Evolutionary conservation across 2,329 filamentous ascomycete species (phyloP).

Genomic region (Leptodontidium sp.): DNA sequence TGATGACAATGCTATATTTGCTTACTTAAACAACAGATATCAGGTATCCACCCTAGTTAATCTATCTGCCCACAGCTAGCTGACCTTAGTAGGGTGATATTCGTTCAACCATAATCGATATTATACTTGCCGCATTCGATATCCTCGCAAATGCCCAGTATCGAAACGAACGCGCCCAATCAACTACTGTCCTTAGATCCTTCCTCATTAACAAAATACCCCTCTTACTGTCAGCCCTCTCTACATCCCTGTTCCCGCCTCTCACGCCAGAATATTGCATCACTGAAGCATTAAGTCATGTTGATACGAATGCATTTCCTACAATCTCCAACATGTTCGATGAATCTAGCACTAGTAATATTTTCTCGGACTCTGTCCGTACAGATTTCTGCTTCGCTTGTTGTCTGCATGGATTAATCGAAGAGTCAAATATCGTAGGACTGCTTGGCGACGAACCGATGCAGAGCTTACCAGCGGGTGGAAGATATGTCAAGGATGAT

Average conservation of each 20-base stretch:
- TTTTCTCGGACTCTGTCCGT: conserved; percentile 70
- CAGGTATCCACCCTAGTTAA: conserved; percentile 59
- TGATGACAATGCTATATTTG: conserved; percentile 81
- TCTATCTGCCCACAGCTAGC: conserved; percentile 24
- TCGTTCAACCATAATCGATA: conserved; percentile 78
- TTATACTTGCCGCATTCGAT: conserved; percentile 90
- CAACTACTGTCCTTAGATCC: conserved; percentile 79
- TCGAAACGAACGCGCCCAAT: conserved; percentile 65
- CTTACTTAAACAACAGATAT: conserved; percentile 85
- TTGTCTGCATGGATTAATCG: conserved; percentile 85
- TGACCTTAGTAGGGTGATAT: conserved; percentile 70
- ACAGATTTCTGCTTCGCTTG: conserved; percentile 92
- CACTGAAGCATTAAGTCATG: conserved; percentile 68
- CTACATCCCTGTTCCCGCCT: conserved; percentile 63
- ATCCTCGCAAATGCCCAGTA: conserved; percentile 88
- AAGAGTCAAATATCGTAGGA: conserved; percentile 77
- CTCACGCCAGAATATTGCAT: conserved; percentile 71
- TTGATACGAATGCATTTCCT: conserved; percentile 69
- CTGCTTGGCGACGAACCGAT: conserved; percentile 87
- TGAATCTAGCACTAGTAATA: conserved; percentile 60
- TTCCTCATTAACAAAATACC: conserved; percentile 83
- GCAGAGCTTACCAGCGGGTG: conserved; percentile 76
- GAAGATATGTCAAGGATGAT: conserved; percentile 79
- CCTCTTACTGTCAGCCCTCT: conserved; percentile 64
- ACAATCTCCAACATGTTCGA: conserved; percentile 71